Evolutionary conservation across 208 protist species (phyloP).

Genomic region (Crithidia sp.): DNA sequence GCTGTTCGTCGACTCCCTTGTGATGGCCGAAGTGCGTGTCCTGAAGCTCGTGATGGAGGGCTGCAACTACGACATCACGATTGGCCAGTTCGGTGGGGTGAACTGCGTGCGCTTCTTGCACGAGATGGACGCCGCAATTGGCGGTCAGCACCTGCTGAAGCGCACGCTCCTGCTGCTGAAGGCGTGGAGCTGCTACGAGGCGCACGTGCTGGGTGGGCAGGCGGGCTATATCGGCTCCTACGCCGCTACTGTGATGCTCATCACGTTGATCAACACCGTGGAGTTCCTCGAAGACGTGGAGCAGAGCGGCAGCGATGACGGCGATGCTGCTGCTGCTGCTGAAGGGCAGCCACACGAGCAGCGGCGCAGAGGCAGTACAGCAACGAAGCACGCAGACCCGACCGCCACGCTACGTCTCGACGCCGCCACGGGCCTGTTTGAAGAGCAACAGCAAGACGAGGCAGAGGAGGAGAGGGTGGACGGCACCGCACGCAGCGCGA

Average conservation of each 20-base stretch:
- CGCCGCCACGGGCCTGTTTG: no score
- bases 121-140: conserved; percentile 85
- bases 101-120: conserved; percentile 91
- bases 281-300: conserved; percentile 85
- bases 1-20: conserved; percentile 80
- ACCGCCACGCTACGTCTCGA: neutral
- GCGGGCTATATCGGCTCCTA: conserved; percentile 92
- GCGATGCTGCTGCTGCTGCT: no score
- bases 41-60: conserved; percentile 92
- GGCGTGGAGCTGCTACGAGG: conserved; percentile 92
- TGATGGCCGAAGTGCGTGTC: conserved; percentile 85
- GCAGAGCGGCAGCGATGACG: neutral
- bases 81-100: conserved; percentile 90
- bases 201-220: conserved; percentile 88
- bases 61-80: conserved; percentile 86
- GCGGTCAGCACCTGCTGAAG: conserved; percentile 88
- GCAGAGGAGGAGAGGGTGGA: neutral
- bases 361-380: neutral
- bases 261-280: conserved; percentile 88
- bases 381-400: neutral
- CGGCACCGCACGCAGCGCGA: neutral
- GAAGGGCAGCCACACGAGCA: no score
- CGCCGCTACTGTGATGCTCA: conserved; percentile 90
- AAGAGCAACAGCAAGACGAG: no score
- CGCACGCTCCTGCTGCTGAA: conserved; percentile 90